A percentile compares a stretch with the other conserved stretches of the same genome.
Conservation (phyloP, 2,329 filamentous ascomycete species). For the Fragosphaeria purpurea region DNA sequence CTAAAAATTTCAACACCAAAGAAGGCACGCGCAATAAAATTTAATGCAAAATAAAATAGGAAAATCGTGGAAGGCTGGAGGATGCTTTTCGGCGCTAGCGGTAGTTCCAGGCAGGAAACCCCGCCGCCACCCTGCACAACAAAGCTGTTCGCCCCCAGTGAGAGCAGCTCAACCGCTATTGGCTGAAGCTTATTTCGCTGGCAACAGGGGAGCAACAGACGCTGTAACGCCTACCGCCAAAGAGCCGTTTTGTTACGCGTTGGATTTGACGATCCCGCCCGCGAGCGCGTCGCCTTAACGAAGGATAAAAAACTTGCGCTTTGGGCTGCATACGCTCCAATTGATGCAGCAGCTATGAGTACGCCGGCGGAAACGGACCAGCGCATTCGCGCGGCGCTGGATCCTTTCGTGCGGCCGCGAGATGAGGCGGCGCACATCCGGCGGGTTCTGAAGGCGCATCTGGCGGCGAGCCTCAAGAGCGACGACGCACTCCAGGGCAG, state of each 20-base stretch:
- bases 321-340: too few relatives aligned
- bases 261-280: too few relatives aligned
- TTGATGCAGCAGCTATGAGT: too few relatives aligned
- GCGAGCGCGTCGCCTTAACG: too few relatives aligned
- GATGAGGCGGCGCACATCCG: slow-evolving; percentile 48
- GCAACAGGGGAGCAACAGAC: too few relatives aligned
- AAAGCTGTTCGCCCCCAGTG: background rate
- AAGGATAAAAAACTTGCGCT: too few relatives aligned
- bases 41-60: slow-evolving; percentile 4
- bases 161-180: slow-evolving; percentile 1
- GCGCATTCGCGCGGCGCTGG: slow-evolving; percentile 25
- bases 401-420: slow-evolving; percentile 44
- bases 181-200: background rate
- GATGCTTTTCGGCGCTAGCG: slow-evolving; percentile 3
- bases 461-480: slow-evolving; percentile 37
- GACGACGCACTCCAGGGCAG: slow-evolving; percentile 11
- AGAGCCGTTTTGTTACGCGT: too few relatives aligned
- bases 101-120: slow-evolving; percentile 4
- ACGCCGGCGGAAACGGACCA: slow-evolving; percentile 2
- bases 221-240: too few relatives aligned
- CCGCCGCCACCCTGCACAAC: background rate
- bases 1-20: slow-evolving; percentile 9
- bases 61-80: background rate
- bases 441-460: slow-evolving; percentile 42
- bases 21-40: slow-evolving; percentile 3